Evolutionary conservation across 805 yeast species (phyloP).

Genomic region (Wickerhamomyces chaumierensis): DNA sequence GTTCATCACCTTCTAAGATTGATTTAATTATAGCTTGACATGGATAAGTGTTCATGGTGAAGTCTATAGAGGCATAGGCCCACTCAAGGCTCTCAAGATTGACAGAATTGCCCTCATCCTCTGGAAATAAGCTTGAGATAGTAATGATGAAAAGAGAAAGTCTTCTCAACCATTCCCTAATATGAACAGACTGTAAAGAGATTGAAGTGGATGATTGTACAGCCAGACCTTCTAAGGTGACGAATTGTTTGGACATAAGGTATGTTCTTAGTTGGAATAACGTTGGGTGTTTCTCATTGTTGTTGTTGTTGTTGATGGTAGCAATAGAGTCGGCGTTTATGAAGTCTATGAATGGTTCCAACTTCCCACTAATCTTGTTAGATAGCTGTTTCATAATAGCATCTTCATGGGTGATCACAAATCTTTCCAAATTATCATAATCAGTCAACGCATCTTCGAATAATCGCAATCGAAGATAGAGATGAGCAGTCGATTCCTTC

Average conservation of each 20-base stretch:
- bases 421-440: conserved; percentile 25
- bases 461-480: conserved; percentile 43
- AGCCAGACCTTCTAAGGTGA: conserved; percentile 26
- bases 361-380: too few relatives aligned
- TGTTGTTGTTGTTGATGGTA: too few relatives aligned
- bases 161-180: conserved; percentile 27
- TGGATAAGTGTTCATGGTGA: conserved; percentile 21
- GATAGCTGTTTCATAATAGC: too few relatives aligned
- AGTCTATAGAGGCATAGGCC: conserved; percentile 28
- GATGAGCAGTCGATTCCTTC: conserved; percentile 39
- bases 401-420: too few relatives aligned
- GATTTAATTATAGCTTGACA: conserved; percentile 7
- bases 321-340: background rate
- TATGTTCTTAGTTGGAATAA: background rate
- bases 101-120: too few relatives aligned
- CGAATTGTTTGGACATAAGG: conserved; percentile 19
- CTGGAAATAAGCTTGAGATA: conserved; percentile 16
- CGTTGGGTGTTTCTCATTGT: background rate
- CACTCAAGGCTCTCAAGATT: conserved; percentile 27
- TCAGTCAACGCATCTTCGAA: conserved; percentile 47
- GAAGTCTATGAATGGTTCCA: background rate
- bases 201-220: conserved; percentile 22
- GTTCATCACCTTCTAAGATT: conserved; percentile 13
- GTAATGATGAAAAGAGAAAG: conserved; percentile 28
- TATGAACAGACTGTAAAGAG: conserved; percentile 29